Base-by-base conservation (phyloP, 805 yeast species). In the Wickerhamiella alocasiicola region DNA sequence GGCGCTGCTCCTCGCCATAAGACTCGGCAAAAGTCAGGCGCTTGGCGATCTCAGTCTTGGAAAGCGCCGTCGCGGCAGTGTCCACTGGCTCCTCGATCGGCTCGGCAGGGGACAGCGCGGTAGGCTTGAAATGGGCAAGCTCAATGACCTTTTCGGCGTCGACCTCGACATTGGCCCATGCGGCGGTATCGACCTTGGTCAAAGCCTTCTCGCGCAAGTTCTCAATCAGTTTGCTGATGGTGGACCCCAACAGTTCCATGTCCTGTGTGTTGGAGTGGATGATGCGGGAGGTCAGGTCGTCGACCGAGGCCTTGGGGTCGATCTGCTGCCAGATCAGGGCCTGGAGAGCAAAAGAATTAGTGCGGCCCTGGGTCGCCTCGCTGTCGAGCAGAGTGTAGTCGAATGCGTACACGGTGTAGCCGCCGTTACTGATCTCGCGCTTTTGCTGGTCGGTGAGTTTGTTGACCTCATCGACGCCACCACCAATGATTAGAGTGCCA, bases 21-120 rank as follows among this genome's bases (percentile, higher is more conserved):
- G 95, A 87, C 61, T 88, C 96, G 40, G 72, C 69, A 72, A 88
- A 88, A 12, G 81, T 70, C 44, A 87, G 58, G 52, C 74, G 77
- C 63, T 80, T 76, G 18, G 85, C 74, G 35, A 79, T 63, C 28
- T 74, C 80, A 34, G 62, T 56, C 46, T 63, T 56, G 29, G 66
- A 61, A 9, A 62, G 51, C 1, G 65, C 59, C 44, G 71, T 70
- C 31, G 65, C 67, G 19, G 64, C 66, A 5, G 59, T 57, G 30
- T 64, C 72, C 15, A 49, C 54, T 26, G 54, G 57, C 21, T 30
- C 18, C 23, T 56, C 63, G n/a, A 54, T 55, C 16, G 57, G 57
- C 21, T 57, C 67, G 9, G 57, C 39, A 36, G 46, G 37, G 19
- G 43, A 63, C 31, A 67, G 40, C 52, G 55, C 37, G 46, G 45